Percentiles rank a stretch among this genome's conserved stretches.
phyloP scores from a whole-genome alignment of 495 filamentous ascomycete species.

The Penicillium longicatenatum region DNA sequence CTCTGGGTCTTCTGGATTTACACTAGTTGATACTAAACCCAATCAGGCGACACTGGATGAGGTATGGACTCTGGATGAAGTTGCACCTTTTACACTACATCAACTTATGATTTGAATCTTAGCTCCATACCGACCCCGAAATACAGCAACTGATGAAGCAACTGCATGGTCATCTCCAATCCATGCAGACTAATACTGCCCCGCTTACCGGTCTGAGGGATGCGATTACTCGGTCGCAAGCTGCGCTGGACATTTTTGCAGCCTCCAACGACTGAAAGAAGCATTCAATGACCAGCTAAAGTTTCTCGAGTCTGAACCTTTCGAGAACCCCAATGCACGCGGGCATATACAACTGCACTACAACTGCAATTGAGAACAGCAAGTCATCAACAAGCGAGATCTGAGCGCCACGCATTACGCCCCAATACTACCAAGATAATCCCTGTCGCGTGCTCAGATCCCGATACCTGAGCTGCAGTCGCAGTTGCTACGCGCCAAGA shows the following conservation, averaged over 20 bases:
- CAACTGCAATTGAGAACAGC: not conserved
- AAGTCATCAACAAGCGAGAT: not conserved
- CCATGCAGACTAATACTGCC: slow-evolving; percentile 56
- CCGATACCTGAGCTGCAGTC: slow-evolving; percentile 9
- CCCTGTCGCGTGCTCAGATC: slow-evolving; percentile 17
- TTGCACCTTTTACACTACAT: not conserved
- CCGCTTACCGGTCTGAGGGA: slow-evolving; percentile 53
- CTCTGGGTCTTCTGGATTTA: slow-evolving; percentile 27
- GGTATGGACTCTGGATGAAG: slow-evolving; percentile 22
- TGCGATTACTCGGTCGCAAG: slow-evolving; percentile 52
- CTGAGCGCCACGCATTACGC: not conserved
- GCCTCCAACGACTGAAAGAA: slow-evolving; percentile 40
- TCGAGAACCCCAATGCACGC: not conserved
- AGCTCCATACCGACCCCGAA: slow-evolving; percentile 48
- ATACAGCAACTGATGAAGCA: slow-evolving; percentile 41
- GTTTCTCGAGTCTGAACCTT: not conserved
- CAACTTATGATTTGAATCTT: not conserved
- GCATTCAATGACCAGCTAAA: not conserved
- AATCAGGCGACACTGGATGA: slow-evolving; percentile 30
- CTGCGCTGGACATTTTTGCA: slow-evolving; percentile 48
- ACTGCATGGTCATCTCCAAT: slow-evolving; percentile 57
- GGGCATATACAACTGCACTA: not conserved
- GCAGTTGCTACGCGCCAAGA: slow-evolving; percentile 3
- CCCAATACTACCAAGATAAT: slow-evolving; percentile 1
- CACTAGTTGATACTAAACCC: slow-evolving; percentile 28